Evolutionary conservation across 1,284 basidiomycete species (phyloP).

Genomic region (Chalciporus sp.): DNA sequence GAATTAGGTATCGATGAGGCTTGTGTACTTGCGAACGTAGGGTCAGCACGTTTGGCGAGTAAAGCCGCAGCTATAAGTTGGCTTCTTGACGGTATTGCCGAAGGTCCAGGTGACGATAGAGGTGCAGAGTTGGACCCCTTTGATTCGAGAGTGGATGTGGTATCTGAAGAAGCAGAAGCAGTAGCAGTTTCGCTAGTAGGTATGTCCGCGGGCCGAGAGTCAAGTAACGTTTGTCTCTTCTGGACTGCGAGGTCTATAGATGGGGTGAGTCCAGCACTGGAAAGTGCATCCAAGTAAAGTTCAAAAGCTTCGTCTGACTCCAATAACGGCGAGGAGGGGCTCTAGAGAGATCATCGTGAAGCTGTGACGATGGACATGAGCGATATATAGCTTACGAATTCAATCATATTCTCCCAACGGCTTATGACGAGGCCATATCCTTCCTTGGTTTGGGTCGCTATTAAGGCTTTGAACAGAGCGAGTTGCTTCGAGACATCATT

Average conservation of each 20-base stretch:
- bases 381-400: slow-evolving; percentile 61
- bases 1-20: slow-evolving; percentile 32
- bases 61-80: slow-evolving; percentile 62
- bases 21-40: slow-evolving; percentile 17
- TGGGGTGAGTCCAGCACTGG: slow-evolving; percentile 57
- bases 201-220: slow-evolving; percentile 32
- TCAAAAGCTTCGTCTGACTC: slow-evolving; percentile 71
- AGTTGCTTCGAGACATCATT: slow-evolving; percentile 70
- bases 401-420: slow-evolving; percentile 79
- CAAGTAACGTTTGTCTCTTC: slow-evolving; percentile 64
- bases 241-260: slow-evolving; percentile 66
- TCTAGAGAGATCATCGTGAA: slow-evolving; percentile 41
- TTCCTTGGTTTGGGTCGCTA: slow-evolving; percentile 61
- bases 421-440: slow-evolving; percentile 72
- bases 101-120: slow-evolving; percentile 26
- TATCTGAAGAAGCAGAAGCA: slow-evolving; percentile 12
- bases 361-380: not conserved
- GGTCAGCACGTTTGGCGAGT: slow-evolving; percentile 40
- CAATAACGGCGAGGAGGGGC: slow-evolving; percentile 65
- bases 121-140: slow-evolving; percentile 17
- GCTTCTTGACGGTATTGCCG: slow-evolving; percentile 37
- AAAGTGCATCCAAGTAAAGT: slow-evolving; percentile 68
- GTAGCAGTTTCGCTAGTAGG: slow-evolving; percentile 15
- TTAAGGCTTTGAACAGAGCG: slow-evolving; percentile 65
- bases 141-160: slow-evolving; percentile 10